Conservation (phyloP, 139 green algal genomes). For the Astrephomene gubernaculifera region DNA sequence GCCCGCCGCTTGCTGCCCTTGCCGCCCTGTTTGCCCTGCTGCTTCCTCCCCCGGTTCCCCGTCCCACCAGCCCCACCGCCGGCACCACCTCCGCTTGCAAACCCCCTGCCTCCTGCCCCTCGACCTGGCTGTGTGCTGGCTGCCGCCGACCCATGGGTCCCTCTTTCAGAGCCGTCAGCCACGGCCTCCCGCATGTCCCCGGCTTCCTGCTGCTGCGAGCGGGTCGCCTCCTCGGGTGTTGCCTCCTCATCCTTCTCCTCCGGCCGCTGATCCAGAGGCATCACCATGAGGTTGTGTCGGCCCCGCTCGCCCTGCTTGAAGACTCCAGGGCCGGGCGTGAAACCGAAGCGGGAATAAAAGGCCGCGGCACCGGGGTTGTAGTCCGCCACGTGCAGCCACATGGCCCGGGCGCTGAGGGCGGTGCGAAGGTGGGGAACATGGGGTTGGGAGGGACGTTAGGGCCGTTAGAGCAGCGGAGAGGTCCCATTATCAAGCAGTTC, state of each 20-base stretch:
- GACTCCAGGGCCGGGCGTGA: not conserved
- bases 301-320: conserved; percentile 40
- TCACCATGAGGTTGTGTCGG: conserved; percentile 22
- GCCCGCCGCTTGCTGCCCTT: conserved; percentile 26
- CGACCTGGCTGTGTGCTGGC: too few relatives aligned
- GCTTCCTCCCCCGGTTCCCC: not conserved
- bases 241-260: not conserved
- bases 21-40: not conserved
- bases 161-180: too few relatives aligned
- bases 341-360: conserved; percentile 53
- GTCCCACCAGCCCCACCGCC: too few relatives aligned
- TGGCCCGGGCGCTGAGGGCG: too few relatives aligned
- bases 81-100: not conserved
- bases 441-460: too few relatives aligned
- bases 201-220: not conserved
- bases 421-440: too few relatives aligned
- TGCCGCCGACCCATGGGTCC: too few relatives aligned
- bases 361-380: conserved; percentile 50
- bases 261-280: not conserved
- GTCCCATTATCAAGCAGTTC: too few relatives aligned
- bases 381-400: conserved; percentile 57
- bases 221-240: not conserved
- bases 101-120: too few relatives aligned
- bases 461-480: too few relatives aligned
- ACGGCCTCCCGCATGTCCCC: not conserved